A percentile compares a stretch with the other conserved stretches of the same genome.
Conservation (phyloP, 2,329 filamentous ascomycete species). For the Fusarium buxicola region DNA sequence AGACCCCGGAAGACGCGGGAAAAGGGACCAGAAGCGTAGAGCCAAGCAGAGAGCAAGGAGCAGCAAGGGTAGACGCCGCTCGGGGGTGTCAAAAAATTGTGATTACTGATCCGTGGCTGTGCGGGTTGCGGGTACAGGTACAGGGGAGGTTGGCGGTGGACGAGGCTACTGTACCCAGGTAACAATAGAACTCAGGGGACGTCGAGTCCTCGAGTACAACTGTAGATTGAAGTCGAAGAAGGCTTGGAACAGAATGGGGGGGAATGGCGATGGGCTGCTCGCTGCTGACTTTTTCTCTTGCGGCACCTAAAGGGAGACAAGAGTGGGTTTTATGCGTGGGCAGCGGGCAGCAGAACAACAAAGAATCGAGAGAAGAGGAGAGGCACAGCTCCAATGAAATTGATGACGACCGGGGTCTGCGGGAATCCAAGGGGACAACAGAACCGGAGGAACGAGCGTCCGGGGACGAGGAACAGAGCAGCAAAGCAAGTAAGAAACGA, state of each 20-base stretch:
- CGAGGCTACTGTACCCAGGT: conserved; percentile 1
- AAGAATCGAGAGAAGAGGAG: conserved; percentile 6
- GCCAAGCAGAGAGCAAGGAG: neutral
- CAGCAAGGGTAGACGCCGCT: conserved; percentile 1
- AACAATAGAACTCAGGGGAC: neutral
- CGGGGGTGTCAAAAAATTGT: conserved; percentile 9
- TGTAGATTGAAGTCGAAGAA: conserved; percentile 4
- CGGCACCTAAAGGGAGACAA: conserved; percentile 28
- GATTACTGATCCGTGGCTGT: conserved; percentile 35
- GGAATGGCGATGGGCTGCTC: neutral
- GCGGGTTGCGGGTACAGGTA: conserved; percentile 14
- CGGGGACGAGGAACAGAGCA: conserved; percentile 15
- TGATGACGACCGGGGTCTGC: conserved; percentile 17
- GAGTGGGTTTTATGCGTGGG: conserved; percentile 11
- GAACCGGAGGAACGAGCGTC: conserved; percentile 30
- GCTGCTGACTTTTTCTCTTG: conserved; percentile 10
- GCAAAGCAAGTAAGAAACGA: conserved; percentile 21
- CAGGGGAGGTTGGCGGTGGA: conserved; percentile 15
- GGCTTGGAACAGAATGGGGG: conserved; percentile 12
- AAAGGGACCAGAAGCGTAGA: conserved; percentile 4
- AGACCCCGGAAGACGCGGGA: conserved; percentile 13
- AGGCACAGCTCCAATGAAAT: neutral
- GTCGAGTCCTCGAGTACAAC: conserved; percentile 8
- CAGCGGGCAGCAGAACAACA: conserved; percentile 18
- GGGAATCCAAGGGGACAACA: conserved; percentile 22